Evolutionary conservation across 768 basidiomycete species (phyloP).

Genomic region (Mycena leptocephala): DNA sequence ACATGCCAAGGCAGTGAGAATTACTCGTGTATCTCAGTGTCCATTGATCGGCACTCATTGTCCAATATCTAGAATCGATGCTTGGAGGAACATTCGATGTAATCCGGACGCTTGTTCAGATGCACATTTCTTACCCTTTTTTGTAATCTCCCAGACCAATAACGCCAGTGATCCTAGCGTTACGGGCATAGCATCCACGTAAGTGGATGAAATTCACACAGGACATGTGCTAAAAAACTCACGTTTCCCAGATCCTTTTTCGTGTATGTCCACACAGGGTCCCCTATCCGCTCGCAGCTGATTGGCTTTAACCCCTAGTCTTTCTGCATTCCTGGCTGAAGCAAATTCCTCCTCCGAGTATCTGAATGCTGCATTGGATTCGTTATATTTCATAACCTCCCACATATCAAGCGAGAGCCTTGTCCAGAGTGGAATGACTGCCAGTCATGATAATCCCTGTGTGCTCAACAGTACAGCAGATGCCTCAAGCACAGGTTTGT

Average conservation of each 20-base stretch:
- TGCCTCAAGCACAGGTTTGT: background rate
- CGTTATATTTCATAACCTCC: background rate
- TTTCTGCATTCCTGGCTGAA: no score
- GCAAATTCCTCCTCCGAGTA: background rate
- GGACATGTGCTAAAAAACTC: background rate
- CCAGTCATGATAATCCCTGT: background rate
- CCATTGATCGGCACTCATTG: background rate
- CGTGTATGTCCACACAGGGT: background rate
- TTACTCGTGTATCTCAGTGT: background rate
- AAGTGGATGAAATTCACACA: background rate
- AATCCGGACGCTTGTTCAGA: background rate
- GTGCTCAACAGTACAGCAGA: background rate
- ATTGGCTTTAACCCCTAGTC: background rate
- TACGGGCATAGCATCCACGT: background rate
- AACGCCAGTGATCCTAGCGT: background rate
- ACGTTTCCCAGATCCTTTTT: background rate
- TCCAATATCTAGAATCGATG: background rate
- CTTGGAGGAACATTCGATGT: background rate
- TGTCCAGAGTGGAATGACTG: background rate
- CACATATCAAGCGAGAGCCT: background rate
- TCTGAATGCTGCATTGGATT: background rate
- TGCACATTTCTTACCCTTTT: background rate
- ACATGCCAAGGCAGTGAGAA: background rate
- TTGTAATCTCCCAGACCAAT: background rate
- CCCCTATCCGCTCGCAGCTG: background rate